Evolutionary conservation across 2,329 filamentous ascomycete genomes (phyloP), one percentile per base, ranked within the genome.

Genomic region (Diaporthe ilicicola): DNA sequence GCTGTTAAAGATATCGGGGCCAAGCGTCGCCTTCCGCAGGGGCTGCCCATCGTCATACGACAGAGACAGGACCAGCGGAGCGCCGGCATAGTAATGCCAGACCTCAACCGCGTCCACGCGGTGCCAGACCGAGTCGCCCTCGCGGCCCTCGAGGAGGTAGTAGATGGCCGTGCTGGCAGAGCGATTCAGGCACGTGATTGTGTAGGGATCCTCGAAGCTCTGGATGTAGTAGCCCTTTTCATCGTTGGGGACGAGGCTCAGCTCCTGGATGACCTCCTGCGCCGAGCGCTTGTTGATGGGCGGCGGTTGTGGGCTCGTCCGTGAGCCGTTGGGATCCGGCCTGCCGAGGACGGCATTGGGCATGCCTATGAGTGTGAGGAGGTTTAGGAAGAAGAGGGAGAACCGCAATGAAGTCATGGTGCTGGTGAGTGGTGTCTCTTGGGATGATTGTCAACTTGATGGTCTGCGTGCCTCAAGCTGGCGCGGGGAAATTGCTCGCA

Each of bases 11-110:
- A 87, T 69, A 55, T 86, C 81, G 5, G 79, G 77, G 0, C 85
- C 86, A 15, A 87, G 79, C 32, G 81, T 74, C 10, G 77, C 73
- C 44, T 79, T 70, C 7, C 79, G 77, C 73, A 78, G 78, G 46
- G 77, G 79, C 74, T 75, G 77, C 3, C 84, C 85, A 67, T 87
- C 80, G 64, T 87, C 77, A 24, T 70, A 75, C 1, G 84, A 85
- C 0, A 87, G 77, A 2, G 81, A 84, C 12, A 88, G 76, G 13
- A 76, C 80, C 61, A 88, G 75, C 1, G 86, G 86, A 8, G 86
- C 85, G 6, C 86, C 86, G 10, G 84, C 86, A 64, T 88, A 88
- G 78, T 85, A 82, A 74, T 88, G 86, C 86, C 86, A 88, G 10
- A 86, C 77, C 75, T 88, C 85, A 46, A 78, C 83, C 3, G 83